Evolutionary conservation across 2,329 filamentous ascomycete species (phyloP).

Genomic region (Colletotrichum zoysiae): DNA sequence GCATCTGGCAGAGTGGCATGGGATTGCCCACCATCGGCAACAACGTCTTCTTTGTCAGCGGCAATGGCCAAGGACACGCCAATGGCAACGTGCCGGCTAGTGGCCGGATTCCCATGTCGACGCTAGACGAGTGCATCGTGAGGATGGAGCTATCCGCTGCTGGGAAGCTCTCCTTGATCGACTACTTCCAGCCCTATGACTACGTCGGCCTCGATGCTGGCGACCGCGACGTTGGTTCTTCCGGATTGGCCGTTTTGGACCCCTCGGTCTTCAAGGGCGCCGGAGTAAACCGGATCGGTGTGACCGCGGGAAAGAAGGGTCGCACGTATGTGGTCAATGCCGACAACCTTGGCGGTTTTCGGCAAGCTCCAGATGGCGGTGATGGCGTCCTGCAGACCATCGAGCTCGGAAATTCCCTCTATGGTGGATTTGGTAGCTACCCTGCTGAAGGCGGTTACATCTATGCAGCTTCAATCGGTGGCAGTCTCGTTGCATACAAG

Average conservation of each 20-base stretch:
- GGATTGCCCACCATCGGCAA: slow-evolving; percentile 48
- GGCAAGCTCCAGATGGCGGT: slow-evolving; percentile 51
- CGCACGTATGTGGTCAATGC: slow-evolving; percentile 56
- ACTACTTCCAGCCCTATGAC: slow-evolving; percentile 59
- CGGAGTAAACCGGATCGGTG: slow-evolving; percentile 52
- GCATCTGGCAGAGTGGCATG: slow-evolving; percentile 54
- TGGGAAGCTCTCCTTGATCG: slow-evolving; percentile 44
- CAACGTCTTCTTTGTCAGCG: slow-evolving; percentile 46
- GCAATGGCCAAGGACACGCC: slow-evolving; percentile 50
- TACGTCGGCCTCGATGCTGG: slow-evolving; percentile 54
- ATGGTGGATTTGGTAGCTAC: slow-evolving; percentile 55
- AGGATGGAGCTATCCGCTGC: slow-evolving; percentile 47
- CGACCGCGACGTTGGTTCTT: slow-evolving; percentile 56
- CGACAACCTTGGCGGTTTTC: slow-evolving; percentile 57
- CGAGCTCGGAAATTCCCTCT: slow-evolving; percentile 50
- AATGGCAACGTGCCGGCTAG: slow-evolving; percentile 52
- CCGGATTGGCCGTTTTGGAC: slow-evolving; percentile 52
- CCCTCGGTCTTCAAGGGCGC: slow-evolving; percentile 50
- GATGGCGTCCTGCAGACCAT: slow-evolving; percentile 55
- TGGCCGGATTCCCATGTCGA: slow-evolving; percentile 49
- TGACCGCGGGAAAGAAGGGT: slow-evolving; percentile 56
- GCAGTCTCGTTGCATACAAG: slow-evolving; percentile 42
- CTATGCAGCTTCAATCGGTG: slow-evolving; percentile 49
- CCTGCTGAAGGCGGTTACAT: slow-evolving; percentile 58
- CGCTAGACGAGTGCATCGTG: slow-evolving; percentile 51